Percentiles rank a stretch among this genome's conserved stretches.
phyloP scores from a whole-genome alignment of 2,329 filamentous ascomycete genomes.

The Alternaria brassicicola region DNA sequence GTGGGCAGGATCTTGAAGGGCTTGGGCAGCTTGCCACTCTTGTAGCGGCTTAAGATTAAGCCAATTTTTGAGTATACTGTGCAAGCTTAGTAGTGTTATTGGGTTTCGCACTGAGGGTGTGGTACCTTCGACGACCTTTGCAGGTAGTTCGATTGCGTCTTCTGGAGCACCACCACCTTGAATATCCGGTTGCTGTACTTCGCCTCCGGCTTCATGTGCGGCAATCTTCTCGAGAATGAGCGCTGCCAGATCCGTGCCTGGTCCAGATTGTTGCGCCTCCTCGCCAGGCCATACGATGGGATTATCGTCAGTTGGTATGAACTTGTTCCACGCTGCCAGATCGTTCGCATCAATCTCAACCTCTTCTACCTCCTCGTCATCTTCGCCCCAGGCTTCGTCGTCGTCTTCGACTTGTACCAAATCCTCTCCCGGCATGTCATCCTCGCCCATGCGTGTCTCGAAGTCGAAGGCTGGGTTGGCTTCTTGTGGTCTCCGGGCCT shows the following conservation, averaged over 20 bases:
- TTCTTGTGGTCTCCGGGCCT: constrained; percentile 50
- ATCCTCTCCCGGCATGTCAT: constrained; percentile 50
- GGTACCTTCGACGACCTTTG: constrained; percentile 78
- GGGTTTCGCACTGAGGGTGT: background rate
- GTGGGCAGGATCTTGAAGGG: constrained; percentile 97
- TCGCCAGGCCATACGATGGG: constrained; percentile 72
- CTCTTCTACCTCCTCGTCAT: constrained; percentile 73
- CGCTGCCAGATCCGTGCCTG: constrained; percentile 80
- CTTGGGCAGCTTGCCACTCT: constrained; percentile 94
- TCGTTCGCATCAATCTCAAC: constrained; percentile 87
- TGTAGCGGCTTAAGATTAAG: constrained; percentile 87
- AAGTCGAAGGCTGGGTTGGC: constrained; percentile 76
- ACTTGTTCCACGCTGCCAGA: constrained; percentile 87
- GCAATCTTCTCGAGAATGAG: constrained; percentile 95
- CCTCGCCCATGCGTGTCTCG: constrained; percentile 72
- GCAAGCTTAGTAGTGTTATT: constrained; percentile 13
- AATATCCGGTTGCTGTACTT: constrained; percentile 52
- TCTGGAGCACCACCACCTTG: constrained; percentile 67
- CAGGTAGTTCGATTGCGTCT: constrained; percentile 84
- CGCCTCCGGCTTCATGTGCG: constrained; percentile 76
- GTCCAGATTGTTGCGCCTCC: constrained; percentile 47
- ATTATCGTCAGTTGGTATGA: constrained; percentile 77
- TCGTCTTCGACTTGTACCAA: constrained; percentile 59
- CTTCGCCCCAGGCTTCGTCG: constrained; percentile 73
- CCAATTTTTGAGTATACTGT: constrained; percentile 89